Evolutionary conservation across 106 monocot genomes (phyloP).

Genomic region (Dendrobium nobile): DNA sequence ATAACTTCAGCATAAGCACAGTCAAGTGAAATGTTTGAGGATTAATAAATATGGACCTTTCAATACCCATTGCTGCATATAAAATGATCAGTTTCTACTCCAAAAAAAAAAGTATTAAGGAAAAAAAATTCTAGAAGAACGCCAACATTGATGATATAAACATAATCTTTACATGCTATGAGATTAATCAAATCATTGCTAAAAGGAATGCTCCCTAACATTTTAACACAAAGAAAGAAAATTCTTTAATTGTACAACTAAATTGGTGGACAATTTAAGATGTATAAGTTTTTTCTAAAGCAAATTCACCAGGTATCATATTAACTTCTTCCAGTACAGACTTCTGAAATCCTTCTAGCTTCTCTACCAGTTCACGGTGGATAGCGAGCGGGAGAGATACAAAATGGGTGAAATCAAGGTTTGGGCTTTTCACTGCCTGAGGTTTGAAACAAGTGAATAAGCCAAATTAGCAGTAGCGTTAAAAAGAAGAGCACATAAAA

Average conservation of each 20-base stretch:
- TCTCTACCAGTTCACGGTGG: conserved; percentile 64
- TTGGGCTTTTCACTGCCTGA: conserved; percentile 67
- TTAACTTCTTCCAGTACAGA: conserved; percentile 39
- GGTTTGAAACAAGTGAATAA: neutral
- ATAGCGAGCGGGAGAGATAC: conserved; percentile 83
- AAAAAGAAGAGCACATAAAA: neutral
- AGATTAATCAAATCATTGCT: neutral
- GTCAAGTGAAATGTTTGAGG: conserved; percentile 94
- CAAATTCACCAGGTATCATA: neutral
- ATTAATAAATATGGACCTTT: conserved; percentile 90
- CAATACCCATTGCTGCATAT: conserved; percentile 65
- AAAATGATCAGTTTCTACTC: neutral
- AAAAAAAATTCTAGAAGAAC: neutral
- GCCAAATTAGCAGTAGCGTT: neutral
- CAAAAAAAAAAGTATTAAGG: neutral
- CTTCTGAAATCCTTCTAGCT: conserved; percentile 70
- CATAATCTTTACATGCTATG: neutral
- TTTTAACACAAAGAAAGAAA: neutral
- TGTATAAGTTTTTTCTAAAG: neutral
- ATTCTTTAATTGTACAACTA: neutral
- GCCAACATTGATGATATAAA: neutral
- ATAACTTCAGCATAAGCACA: conserved; percentile 93
- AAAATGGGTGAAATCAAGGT: conserved; percentile 88
- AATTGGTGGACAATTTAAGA: neutral
- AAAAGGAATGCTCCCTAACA: neutral